Percentiles rank a stretch among this genome's conserved stretches.
Conservation (phyloP, 164 flowering plant species). For the Tinospora cordifolia region DNA sequence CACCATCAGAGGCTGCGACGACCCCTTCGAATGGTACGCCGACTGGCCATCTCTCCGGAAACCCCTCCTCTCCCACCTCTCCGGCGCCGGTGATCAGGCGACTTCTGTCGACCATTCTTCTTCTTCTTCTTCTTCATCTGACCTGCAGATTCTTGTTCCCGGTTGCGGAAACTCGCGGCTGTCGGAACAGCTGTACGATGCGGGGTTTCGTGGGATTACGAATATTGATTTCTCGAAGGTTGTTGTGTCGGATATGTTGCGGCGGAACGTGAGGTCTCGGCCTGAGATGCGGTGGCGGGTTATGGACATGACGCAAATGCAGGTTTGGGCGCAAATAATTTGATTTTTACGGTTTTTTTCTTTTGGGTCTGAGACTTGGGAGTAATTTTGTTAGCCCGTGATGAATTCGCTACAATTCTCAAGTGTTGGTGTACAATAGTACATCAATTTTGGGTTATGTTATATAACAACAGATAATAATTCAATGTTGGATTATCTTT, state of each 20-base stretch:
- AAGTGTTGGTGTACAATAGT: too few species aligned
- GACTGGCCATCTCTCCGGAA: conserved; percentile 66
- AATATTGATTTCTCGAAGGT: conserved; percentile 92
- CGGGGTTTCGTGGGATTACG: conserved; percentile 58
- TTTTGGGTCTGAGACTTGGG: background rate
- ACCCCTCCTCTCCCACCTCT: conserved; percentile 43
- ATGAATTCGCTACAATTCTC: too few species aligned
- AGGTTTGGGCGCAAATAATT: conserved; percentile 31
- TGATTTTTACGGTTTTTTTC: background rate
- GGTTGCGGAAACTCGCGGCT: conserved; percentile 89
- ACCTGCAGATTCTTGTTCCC: conserved; percentile 60
- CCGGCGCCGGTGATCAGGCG: conserved; percentile 1
- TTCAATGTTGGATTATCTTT: too few species aligned
- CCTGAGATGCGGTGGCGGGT: conserved; percentile 90
- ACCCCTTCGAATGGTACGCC: conserved; percentile 92
- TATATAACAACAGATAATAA: too few species aligned
- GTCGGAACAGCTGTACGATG: conserved; percentile 76
- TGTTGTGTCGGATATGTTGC: conserved; percentile 75
- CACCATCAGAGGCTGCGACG: conserved; percentile 52
- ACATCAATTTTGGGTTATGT: too few species aligned
- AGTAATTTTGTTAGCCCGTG: too few species aligned
- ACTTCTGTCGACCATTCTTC: background rate
- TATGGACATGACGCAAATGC: conserved; percentile 90
- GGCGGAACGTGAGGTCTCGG: conserved; percentile 57
- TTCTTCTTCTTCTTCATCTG: background rate